Evolutionary conservation across 2,329 filamentous ascomycete genomes (phyloP).

Genomic region (Pseudopyrenochaeta lycopersici): DNA sequence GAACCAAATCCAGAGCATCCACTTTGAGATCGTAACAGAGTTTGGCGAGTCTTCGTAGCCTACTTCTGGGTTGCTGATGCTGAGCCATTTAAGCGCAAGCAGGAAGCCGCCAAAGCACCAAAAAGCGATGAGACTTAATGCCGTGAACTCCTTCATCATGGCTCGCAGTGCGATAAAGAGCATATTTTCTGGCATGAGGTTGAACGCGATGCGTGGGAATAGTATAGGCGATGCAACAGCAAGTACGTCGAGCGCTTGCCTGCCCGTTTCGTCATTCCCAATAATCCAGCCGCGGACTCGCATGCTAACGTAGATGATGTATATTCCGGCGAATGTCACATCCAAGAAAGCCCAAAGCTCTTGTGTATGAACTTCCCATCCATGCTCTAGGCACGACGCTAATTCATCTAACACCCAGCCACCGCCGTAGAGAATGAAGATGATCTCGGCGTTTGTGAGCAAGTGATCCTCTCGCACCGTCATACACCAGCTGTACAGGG

Average conservation of each 20-base stretch:
- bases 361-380: slow-evolving; percentile 83
- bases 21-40: slow-evolving; percentile 78
- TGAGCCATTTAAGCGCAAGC: slow-evolving; percentile 80
- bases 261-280: slow-evolving; percentile 59
- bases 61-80: slow-evolving; percentile 51
- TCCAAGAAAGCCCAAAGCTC: slow-evolving; percentile 91
- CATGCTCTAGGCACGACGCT: slow-evolving; percentile 78
- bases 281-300: slow-evolving; percentile 71
- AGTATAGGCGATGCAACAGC: slow-evolving; percentile 80
- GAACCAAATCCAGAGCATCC: slow-evolving; percentile 96
- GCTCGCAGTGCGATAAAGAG: slow-evolving; percentile 81
- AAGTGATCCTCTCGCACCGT: slow-evolving; percentile 67
- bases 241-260: slow-evolving; percentile 80
- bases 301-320: slow-evolving; percentile 71
- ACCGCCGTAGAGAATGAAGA: slow-evolving; percentile 76
- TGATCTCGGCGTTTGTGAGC: slow-evolving; percentile 67
- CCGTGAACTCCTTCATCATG: slow-evolving; percentile 87
- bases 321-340: slow-evolving; percentile 78
- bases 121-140: slow-evolving; percentile 75
- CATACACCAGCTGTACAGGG: slow-evolving; percentile 78
- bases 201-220: slow-evolving; percentile 82
- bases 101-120: slow-evolving; percentile 89
- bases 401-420: slow-evolving; percentile 84
- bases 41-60: slow-evolving; percentile 56
- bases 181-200: slow-evolving; percentile 82